phyloP scores from a whole-genome alignment of 164 flowering plant genomes.

The Buxus sempervirens region DNA sequence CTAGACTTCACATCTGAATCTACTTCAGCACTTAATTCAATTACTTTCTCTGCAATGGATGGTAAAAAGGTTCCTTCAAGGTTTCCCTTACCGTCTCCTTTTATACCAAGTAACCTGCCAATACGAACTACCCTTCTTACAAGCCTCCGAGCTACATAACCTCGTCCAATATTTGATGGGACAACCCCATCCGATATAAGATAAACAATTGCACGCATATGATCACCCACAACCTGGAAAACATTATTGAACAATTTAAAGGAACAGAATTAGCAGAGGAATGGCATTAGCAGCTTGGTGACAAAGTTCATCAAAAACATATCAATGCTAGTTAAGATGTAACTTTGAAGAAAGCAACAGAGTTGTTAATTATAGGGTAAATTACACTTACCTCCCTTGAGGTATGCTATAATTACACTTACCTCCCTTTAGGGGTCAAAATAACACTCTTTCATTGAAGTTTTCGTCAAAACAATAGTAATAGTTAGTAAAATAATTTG shows the following conservation, averaged over 20 bases:
- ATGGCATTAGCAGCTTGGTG: neutral
- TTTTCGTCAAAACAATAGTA: too few relatives aligned
- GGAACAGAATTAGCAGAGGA: neutral
- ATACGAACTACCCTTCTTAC: conserved; percentile 84
- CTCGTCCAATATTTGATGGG: conserved; percentile 97
- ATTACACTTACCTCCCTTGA: too few relatives aligned
- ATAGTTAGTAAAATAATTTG: too few relatives aligned
- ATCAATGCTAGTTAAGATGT: neutral
- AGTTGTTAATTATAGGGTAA: neutral
- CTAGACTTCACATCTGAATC: conserved; percentile 62
- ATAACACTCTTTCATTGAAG: too few relatives aligned
- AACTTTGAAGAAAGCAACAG: neutral
- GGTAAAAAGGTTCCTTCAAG: conserved; percentile 75
- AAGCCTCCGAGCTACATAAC: conserved; percentile 88
- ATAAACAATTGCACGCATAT: conserved; percentile 86
- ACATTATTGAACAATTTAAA: neutral
- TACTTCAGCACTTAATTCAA: conserved; percentile 64
- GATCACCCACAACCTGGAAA: conserved; percentile 84
- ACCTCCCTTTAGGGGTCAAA: too few relatives aligned
- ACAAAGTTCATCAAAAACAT: neutral
- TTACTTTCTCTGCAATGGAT: conserved; percentile 67
- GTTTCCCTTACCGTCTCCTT: conserved; percentile 56
- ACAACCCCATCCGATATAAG: conserved; percentile 91
- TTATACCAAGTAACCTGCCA: conserved; percentile 85
- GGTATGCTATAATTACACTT: too few relatives aligned